Evolutionary conservation across 768 basidiomycete genomes (phyloP), one percentile per base, ranked within the genome.

Genomic region (Cystofilobasidium capitatum): DNA sequence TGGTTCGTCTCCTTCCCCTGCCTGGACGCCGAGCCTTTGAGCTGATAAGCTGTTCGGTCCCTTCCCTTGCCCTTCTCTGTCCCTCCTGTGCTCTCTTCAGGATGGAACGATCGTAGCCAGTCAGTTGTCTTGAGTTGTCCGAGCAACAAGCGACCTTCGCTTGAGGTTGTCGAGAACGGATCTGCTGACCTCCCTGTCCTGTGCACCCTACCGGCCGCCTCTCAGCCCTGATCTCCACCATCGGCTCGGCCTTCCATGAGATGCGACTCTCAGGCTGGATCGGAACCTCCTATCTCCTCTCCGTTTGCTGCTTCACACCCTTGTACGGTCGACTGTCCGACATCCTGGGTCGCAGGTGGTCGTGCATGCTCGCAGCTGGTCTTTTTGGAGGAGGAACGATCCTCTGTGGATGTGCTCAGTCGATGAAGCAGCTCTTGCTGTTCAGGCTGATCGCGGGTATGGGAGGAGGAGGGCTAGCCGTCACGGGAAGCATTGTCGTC

Each of bases 371-470:
- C 55, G 92, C 87, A 13, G 77, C 93, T 66, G 80, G 83, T 70
- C 80, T 96, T 69, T 96, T 97, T 62, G 73, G 63, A 17, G 80
- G 83, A 69, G 93, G 93, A 26, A 97, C 91, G 1, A 80, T 90
- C 47, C 80, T 86, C 20, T 97, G 92, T 74, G 94, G 89, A 31
- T 58, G 31, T 20, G 20, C 42, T 9, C 26, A 4, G 6, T 29
- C 17, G 8, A 68, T 47, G 66, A 54, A 44, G 16, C 66, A 68
- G 24, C 66, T 68, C 14, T 29, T 68, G 20, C 29, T 33, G 24
- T 62, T 51, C 65, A 84, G 93, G 16, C 85, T 89, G 3, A 78
- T 96, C 51, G 91, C 92, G 33, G 92, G 92, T 58, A 89, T 90
- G 85, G 91, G 89, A 65, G 90, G 91, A 51, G 75, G 73, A 65